Evolutionary conservation across 2,329 filamentous ascomycete genomes (phyloP).

Genomic region (Dissoconium aciculare): DNA sequence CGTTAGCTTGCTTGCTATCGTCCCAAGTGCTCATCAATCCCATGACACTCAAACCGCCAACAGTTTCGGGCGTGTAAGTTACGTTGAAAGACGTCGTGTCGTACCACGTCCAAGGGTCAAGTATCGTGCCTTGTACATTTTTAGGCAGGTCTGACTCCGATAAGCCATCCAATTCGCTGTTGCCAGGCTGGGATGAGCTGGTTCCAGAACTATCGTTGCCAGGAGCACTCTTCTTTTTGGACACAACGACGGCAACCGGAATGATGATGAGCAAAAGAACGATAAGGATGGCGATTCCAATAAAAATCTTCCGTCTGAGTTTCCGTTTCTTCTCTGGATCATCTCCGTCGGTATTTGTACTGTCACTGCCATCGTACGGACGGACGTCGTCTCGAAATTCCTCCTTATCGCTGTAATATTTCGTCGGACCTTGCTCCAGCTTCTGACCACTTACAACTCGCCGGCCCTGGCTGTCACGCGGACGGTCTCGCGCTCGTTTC

Average conservation of each 20-base stretch:
- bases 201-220: slow-evolving; percentile 5
- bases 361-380: slow-evolving; percentile 26
- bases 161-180: slow-evolving; percentile 32
- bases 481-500: slow-evolving; percentile 16
- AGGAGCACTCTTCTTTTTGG: slow-evolving; percentile 27
- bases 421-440: slow-evolving; percentile 27
- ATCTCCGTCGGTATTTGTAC: slow-evolving; percentile 21
- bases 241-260: slow-evolving; percentile 32
- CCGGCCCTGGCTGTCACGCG: slow-evolving; percentile 21
- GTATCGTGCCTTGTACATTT: slow-evolving; percentile 55
- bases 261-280: slow-evolving; percentile 33
- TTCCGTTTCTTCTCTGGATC: slow-evolving; percentile 29
- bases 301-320: slow-evolving; percentile 40
- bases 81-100: slow-evolving; percentile 85
- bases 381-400: slow-evolving; percentile 27
- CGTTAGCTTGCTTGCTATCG: slow-evolving; percentile 63
- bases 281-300: slow-evolving; percentile 27
- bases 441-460: slow-evolving; percentile 34
- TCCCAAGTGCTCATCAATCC: slow-evolving; percentile 76
- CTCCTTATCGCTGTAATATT: slow-evolving; percentile 27
- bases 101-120: slow-evolving; percentile 86
- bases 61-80: slow-evolving; percentile 72
- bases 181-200: slow-evolving; percentile 24
- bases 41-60: slow-evolving; percentile 83
- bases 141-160: slow-evolving; percentile 32